Evolutionary conservation across 768 basidiomycete species (phyloP), one percentile per base, ranked within the genome.

Genomic region (Lepiota brunneoincarnata): DNA sequence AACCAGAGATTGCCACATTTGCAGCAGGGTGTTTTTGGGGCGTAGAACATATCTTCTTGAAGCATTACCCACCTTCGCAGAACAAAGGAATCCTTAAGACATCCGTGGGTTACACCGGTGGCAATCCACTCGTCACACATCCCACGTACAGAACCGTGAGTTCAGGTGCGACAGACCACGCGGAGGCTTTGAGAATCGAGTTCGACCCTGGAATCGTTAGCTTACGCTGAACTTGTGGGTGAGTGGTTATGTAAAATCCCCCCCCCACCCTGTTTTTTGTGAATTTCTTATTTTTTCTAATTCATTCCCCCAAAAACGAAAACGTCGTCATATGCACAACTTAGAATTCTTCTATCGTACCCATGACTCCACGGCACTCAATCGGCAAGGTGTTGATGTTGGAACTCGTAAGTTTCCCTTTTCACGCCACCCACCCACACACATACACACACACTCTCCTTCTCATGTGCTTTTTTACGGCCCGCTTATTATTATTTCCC

Each of bases 311-410:
- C 14, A 3, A 11, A 67, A 28, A 4, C 26, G 3, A 4, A 28
- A 28, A 31, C 31, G n/a, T n/a, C n/a, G n/a, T n/a, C n/a, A n/a
- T n/a, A n/a, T n/a, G n/a, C n/a, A n/a, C n/a, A n/a, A n/a, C n/a
- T n/a, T n/a, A 87, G 93, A 96, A 69, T 95, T 94, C 75, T 96
- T 96, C 72, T 96, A 93, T 69, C 81, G 96, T 42, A 92, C 91
- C 0, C 95, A 98, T 63, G 94, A 97, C 60, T 92, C 95, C 2
- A 96, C 93, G 38, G 90, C 91, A 0, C 63, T 78, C 51, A 86
- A 96, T 68, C 72, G 77, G 12, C 93, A 96, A 66, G 93, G 93
- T 24, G 75, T 63, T 1, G 93, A 96, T 62, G 64, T 63, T 2
- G 93, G 94, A 17, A 82, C 84, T 24, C 93, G 92, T 93, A 63